A percentile compares a stretch with the other conserved stretches of the same genome.
Conservation (phyloP, 129 eudicot species). For the Dittrichia graveolens region DNA sequence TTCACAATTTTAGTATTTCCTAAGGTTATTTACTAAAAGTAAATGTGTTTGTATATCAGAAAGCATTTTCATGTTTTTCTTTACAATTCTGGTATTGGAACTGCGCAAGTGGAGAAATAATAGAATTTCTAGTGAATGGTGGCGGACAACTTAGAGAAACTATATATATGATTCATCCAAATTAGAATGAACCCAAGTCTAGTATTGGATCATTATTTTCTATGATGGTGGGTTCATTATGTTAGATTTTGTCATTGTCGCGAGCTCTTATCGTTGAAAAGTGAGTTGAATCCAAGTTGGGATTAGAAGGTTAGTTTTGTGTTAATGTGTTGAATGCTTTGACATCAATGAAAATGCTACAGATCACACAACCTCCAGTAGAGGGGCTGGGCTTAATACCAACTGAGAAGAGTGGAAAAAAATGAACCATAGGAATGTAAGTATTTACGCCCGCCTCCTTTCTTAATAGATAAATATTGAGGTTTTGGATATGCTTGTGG, state of each 20-base stretch:
- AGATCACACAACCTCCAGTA: not conserved
- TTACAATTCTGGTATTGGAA: not conserved
- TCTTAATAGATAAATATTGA: no score
- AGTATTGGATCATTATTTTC: not conserved
- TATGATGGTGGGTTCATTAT: conserved; percentile 4
- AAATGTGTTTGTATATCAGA: not conserved
- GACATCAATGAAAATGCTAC: not conserved
- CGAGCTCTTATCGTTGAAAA: not conserved
- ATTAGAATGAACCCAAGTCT: not conserved
- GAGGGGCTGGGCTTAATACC: not conserved
- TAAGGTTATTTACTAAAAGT: not conserved
- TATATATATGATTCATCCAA: not conserved
- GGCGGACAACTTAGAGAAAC: not conserved
- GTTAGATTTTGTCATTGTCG: not conserved
- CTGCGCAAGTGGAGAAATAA: not conserved
- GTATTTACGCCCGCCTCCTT: no score
- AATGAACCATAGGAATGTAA: not conserved
- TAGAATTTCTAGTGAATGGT: not conserved
- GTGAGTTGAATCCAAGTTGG: conserved; percentile 2
- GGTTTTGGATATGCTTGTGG: no score
- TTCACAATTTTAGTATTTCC: not conserved
- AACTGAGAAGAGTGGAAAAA: conserved; percentile 1
- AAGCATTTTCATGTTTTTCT: not conserved
- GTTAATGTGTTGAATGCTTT: conserved; percentile 9
- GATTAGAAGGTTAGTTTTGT: conserved; percentile 1